These are phyloP conservation scores for Dipodascus geniculatus DNA, from an alignment of 805 yeast species.

Conservation along the genomic window DNA sequence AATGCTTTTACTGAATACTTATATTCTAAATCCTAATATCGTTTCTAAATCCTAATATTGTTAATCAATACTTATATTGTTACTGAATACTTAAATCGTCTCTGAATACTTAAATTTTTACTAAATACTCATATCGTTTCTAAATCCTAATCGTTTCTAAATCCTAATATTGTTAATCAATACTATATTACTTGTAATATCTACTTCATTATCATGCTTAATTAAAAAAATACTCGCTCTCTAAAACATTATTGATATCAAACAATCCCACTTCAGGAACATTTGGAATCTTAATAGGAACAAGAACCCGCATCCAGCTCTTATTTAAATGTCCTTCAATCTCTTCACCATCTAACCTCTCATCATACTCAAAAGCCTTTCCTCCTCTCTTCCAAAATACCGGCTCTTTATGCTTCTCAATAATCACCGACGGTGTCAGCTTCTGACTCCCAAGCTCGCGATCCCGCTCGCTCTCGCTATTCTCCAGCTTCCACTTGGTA, in stretches of 20 bases:
- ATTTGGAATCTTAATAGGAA: constrained; percentile 59
- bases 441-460: constrained; percentile 22
- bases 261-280: constrained; percentile 79
- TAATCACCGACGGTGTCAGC: constrained; percentile 36
- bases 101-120: too few species aligned
- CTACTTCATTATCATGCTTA: too few species aligned
- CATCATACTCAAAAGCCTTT: constrained; percentile 2
- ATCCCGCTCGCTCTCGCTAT: constrained; percentile 9
- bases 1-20: too few species aligned
- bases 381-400: constrained; percentile 19
- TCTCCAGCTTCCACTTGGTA: constrained; percentile 5
- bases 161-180: too few species aligned
- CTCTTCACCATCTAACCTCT: too few species aligned
- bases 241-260: constrained; percentile 59
- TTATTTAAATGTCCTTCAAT: constrained; percentile 8
- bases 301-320: constrained; percentile 34
- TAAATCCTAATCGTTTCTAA: too few species aligned
- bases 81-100: too few species aligned
- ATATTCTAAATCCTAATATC: too few species aligned
- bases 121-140: too few species aligned
- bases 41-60: too few species aligned
- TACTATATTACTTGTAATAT: too few species aligned
- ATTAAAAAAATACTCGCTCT: constrained; percentile 71
- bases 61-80: too few species aligned
- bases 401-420: constrained; percentile 24